phyloP scores from a whole-genome alignment of 2,329 filamentous ascomycete genomes.

The Colletotrichum sublineola region DNA sequence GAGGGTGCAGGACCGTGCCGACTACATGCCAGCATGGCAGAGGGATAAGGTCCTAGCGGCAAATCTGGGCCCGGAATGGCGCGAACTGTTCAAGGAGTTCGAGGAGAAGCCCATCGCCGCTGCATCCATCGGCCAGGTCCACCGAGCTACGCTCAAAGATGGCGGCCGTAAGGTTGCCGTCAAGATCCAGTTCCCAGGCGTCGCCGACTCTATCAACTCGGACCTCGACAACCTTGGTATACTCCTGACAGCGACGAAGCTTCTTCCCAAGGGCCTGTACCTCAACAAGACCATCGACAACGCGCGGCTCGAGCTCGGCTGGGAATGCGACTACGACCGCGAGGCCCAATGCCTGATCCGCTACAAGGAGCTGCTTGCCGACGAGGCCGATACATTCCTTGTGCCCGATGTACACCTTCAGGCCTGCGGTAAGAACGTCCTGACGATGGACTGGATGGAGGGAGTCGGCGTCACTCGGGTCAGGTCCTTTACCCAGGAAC shows the following conservation, averaged over 20 bases:
- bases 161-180: slow-evolving; percentile 86
- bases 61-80: slow-evolving; percentile 88
- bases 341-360: slow-evolving; percentile 85
- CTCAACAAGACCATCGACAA: slow-evolving; percentile 98
- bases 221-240: slow-evolving; percentile 94
- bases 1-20: slow-evolving; percentile 93
- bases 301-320: slow-evolving; percentile 88
- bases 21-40: slow-evolving; percentile 98
- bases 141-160: slow-evolving; percentile 83
- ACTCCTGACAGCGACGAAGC: slow-evolving; percentile 88
- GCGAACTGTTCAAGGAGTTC: slow-evolving; percentile 84
- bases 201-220: slow-evolving; percentile 95
- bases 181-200: slow-evolving; percentile 97
- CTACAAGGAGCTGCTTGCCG: slow-evolving; percentile 82
- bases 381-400: slow-evolving; percentile 79
- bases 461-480: slow-evolving; percentile 89
- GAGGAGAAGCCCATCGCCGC: slow-evolving; percentile 94
- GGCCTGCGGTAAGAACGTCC: slow-evolving; percentile 85
- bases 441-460: slow-evolving; percentile 93
- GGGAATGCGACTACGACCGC: slow-evolving; percentile 96
- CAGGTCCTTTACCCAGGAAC: slow-evolving; percentile 79
- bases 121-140: slow-evolving; percentile 96
- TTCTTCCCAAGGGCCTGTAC: slow-evolving; percentile 92
- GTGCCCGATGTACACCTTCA: slow-evolving; percentile 84
- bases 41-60: slow-evolving; percentile 83